phyloP scores from a whole-genome alignment of 2,329 filamentous ascomycete genomes.

The Pezicula carpinea region DNA sequence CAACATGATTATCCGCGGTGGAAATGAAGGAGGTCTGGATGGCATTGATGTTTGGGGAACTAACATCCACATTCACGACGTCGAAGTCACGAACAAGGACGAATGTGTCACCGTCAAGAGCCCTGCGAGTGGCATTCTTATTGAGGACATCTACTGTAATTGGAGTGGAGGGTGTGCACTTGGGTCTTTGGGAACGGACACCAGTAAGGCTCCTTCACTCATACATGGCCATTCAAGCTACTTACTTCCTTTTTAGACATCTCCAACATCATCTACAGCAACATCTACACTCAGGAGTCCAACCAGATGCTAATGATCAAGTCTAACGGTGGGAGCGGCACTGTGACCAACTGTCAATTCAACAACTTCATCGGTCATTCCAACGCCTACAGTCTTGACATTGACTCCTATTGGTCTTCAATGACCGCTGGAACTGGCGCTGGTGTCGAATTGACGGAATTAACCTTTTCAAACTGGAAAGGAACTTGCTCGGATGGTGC shows the following conservation, averaged over 20 bases:
- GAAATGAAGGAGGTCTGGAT: slow-evolving; percentile 46
- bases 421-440: slow-evolving; percentile 37
- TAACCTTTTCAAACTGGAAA: slow-evolving; percentile 51
- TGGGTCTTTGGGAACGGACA: slow-evolving; percentile 45
- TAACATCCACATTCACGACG: slow-evolving; percentile 55
- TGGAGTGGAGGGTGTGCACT: slow-evolving; percentile 54
- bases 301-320: slow-evolving; percentile 64
- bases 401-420: slow-evolving; percentile 48
- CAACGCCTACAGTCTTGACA: slow-evolving; percentile 53
- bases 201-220: slow-evolving; percentile 13
- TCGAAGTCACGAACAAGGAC: slow-evolving; percentile 58
- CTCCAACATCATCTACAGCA: slow-evolving; percentile 47
- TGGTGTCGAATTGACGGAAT: slow-evolving; percentile 47
- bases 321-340: slow-evolving; percentile 51
- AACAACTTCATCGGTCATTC: slow-evolving; percentile 56
- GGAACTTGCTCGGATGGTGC: slow-evolving; percentile 46
- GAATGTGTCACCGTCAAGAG: slow-evolving; percentile 57
- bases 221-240: background rate
- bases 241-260: slow-evolving; percentile 32
- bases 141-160: slow-evolving; percentile 58
- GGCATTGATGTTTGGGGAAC: slow-evolving; percentile 50
- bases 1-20: slow-evolving; percentile 50
- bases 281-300: slow-evolving; percentile 52
- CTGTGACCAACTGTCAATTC: slow-evolving; percentile 44
- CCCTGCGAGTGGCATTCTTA: slow-evolving; percentile 49